Percentiles rank a stretch among this genome's conserved stretches.
Evolutionary conservation across 768 basidiomycete species (phyloP).

Genomic region (Lentinula sp.): DNA sequence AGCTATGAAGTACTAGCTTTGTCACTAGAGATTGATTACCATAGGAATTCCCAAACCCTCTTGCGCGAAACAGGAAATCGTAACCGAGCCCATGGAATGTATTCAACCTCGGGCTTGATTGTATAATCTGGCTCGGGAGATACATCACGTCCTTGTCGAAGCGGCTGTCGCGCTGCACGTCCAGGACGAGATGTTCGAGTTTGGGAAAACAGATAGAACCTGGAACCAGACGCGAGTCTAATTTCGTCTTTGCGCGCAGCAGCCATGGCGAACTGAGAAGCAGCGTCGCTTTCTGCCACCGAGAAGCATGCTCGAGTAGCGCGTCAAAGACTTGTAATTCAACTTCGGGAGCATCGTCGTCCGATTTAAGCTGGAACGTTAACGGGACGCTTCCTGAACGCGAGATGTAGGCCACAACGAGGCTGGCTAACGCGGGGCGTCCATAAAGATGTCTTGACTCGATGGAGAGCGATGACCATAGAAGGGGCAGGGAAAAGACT

Average conservation of each 20-base stretch:
- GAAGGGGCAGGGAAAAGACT: constrained; percentile 5
- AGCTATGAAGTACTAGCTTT: not conserved
- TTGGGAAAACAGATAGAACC: not conserved
- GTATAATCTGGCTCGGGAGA: not conserved
- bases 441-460: constrained; percentile 1
- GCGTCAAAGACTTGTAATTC: not conserved
- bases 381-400: not conserved
- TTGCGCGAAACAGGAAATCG: not conserved
- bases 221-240: not conserved
- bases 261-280: not conserved
- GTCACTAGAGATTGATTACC: not conserved
- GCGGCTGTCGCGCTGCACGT: not conserved
- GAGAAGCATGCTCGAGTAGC: not conserved
- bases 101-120: not conserved
- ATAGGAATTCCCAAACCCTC: not conserved
- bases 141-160: not conserved
- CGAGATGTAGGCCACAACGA: constrained; percentile 3
- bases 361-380: not conserved
- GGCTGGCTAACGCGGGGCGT: not conserved
- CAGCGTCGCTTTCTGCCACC: not conserved
- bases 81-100: not conserved
- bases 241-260: not conserved
- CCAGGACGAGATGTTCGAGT: not conserved
- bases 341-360: not conserved
- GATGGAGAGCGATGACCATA: constrained; percentile 6